Evolutionary conservation across 805 yeast genomes (phyloP), one percentile per base, ranked within the genome.

Genomic region (Kodamaea neixiangensis): DNA sequence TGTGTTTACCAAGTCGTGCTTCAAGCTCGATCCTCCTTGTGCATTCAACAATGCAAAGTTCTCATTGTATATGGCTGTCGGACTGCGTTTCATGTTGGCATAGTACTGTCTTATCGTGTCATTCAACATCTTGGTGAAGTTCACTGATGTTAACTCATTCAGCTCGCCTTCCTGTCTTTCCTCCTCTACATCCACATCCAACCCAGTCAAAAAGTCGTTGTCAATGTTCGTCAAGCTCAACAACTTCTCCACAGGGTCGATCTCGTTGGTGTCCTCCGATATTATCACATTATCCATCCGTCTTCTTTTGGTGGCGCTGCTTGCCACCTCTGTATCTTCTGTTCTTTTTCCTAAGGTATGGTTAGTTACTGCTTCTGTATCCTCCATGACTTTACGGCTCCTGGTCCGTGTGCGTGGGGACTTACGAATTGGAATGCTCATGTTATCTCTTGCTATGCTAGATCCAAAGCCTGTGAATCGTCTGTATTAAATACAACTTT

Each of bases 231-330:
- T 63, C 48, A 71, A 66, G 50, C 73, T 67, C 46, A 73, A 60
- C 33, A 74, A 63, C 53, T 65, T 72, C 55, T 73, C 76, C 47
- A 74, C 76, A 5, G 78, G 78, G 55, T 74, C 78, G 21, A 73
- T 65, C 48, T 59, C 68, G 52, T 72, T 35, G 6, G 20, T 33
- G 20, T 39, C 50, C n/a, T 47, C 44, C 19, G 48, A 22, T 14
- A 43, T 45, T 15, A 45, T 44, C n/a, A 44, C 35, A 21, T 51
- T 35, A 22, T 47, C 41, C 19, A 35, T 21, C 40, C 33, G 38
- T 19, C 42, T 20, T 10, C 45, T 21, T 25, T 43, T 42, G 7
- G 43, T 14, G 11, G 4, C 14, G 3, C 10, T 15, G 19, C 10
- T 19, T 14, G 46, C 15, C 31, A 47, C 17, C 10, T 43, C 47